Conservation (phyloP, 495 filamentous ascomycete species). For the Lasiosphaeria ovina region DNA sequence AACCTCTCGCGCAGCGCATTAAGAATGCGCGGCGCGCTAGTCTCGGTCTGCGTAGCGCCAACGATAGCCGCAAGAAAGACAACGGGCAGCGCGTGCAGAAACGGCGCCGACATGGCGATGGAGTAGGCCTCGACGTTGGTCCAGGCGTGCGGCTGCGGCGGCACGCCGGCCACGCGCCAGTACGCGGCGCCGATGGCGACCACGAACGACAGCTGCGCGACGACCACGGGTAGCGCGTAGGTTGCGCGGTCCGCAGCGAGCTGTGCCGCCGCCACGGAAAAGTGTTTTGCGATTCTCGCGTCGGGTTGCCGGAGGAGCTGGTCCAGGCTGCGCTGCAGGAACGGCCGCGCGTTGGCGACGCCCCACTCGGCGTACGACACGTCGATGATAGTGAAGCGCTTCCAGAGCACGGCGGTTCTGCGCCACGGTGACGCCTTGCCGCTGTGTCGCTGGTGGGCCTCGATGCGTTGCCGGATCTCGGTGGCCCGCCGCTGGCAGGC, state of each 20-base stretch:
- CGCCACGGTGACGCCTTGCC: neutral
- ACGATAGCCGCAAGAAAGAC: slow-evolving; percentile 19
- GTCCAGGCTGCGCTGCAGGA: slow-evolving; percentile 6
- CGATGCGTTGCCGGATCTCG: neutral
- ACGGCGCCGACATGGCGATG: slow-evolving; percentile 21
- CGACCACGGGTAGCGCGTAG: slow-evolving; percentile 16
- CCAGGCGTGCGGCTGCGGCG: slow-evolving; percentile 12
- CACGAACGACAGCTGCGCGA: slow-evolving; percentile 14
- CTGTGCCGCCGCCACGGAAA: slow-evolving; percentile 3
- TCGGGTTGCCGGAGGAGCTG: neutral
- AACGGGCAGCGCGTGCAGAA: slow-evolving; percentile 13
- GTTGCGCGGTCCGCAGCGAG: slow-evolving; percentile 18
- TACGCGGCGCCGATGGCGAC: slow-evolving; percentile 17
- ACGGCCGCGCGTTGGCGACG: neutral
- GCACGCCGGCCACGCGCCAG: slow-evolving; percentile 14
- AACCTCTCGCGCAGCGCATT: slow-evolving; percentile 9
- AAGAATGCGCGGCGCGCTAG: slow-evolving; percentile 11
- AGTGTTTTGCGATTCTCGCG: neutral
- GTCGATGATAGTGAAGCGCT: slow-evolving; percentile 3
- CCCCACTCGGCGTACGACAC: slow-evolving; percentile 14
- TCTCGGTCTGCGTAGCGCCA: slow-evolving; percentile 16
- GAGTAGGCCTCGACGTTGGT: slow-evolving; percentile 21
- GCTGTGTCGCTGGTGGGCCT: neutral
- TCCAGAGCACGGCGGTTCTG: slow-evolving; percentile 9
- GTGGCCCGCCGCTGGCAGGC: slow-evolving; percentile 1